Evolutionary conservation across 768 basidiomycete genomes (phyloP).

Genomic region (Termitomyces sp.): DNA sequence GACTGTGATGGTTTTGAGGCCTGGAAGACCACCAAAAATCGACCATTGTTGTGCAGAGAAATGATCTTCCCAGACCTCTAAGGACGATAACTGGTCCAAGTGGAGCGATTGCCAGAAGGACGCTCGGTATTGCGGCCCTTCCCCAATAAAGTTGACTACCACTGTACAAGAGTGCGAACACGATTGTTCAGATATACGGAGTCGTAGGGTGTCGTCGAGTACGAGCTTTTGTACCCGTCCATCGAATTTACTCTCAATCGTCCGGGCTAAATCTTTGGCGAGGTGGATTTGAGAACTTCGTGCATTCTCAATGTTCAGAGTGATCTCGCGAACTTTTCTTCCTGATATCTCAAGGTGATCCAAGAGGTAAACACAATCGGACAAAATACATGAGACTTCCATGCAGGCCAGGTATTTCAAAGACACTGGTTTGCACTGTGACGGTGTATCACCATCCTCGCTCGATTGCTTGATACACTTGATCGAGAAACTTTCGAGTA

Average conservation of each 20-base stretch:
- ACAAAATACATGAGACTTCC: too few species aligned
- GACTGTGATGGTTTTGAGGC: background rate
- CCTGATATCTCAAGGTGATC: background rate
- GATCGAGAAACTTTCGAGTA: background rate
- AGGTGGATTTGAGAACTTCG: background rate
- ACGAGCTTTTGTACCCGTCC: background rate
- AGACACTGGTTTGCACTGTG: background rate
- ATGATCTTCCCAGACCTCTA: background rate
- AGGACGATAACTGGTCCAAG: background rate
- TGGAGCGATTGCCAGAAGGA: too few species aligned
- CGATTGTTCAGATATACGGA: background rate
- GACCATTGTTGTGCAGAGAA: background rate
- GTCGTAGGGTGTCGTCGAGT: background rate
- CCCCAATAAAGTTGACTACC: background rate
- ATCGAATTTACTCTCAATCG: background rate
- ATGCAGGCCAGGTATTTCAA: too few species aligned
- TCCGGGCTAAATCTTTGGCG: background rate
- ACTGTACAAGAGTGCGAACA: background rate
- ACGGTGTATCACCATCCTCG: too few species aligned
- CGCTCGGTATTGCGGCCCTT: background rate
- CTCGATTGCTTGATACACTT: background rate
- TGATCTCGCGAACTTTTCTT: too few species aligned
- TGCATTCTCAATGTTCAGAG: background rate
- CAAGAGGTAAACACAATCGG: too few species aligned
- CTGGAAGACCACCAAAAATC: background rate